phyloP scores from a whole-genome alignment of 768 basidiomycete genomes.

The Guyanaporus albipodus region DNA sequence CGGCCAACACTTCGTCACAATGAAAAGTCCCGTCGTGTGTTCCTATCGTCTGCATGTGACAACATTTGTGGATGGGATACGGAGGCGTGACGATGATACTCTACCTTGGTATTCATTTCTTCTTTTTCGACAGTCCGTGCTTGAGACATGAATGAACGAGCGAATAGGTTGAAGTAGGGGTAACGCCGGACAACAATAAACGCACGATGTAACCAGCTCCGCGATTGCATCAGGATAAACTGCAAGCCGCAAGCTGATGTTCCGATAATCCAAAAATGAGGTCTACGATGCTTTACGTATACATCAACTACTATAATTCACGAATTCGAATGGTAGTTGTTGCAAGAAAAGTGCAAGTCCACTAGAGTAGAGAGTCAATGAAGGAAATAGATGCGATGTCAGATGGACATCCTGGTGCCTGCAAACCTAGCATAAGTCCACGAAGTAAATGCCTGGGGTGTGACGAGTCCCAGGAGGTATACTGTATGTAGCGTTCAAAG shows the following conservation, averaged over 20 bases:
- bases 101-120: constrained; percentile 41
- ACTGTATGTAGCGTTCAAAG: constrained; percentile 6
- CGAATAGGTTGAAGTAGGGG: neutral
- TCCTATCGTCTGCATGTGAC: constrained; percentile 63
- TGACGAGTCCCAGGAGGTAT: constrained; percentile 11
- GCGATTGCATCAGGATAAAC: no score
- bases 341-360: constrained; percentile 19
- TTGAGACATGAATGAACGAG: constrained; percentile 17
- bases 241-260: no score
- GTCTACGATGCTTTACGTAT: constrained; percentile 21
- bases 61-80: neutral
- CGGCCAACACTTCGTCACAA: constrained; percentile 94
- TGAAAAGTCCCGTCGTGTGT: constrained; percentile 97
- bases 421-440: constrained; percentile 20
- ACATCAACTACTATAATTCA: constrained; percentile 22
- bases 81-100: constrained; percentile 1
- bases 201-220: neutral
- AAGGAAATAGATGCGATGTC: constrained; percentile 19
- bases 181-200: neutral
- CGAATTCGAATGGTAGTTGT: constrained; percentile 11
- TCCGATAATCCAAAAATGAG: constrained; percentile 6
- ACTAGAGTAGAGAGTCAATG: constrained; percentile 27
- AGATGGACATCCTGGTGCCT: constrained; percentile 19
- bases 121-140: constrained; percentile 35
- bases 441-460: constrained; percentile 3